Evolutionary conservation across 2,329 filamentous ascomycete genomes (phyloP), one percentile per base, ranked within the genome.

Genomic region (Cladobotryum protrusum): DNA sequence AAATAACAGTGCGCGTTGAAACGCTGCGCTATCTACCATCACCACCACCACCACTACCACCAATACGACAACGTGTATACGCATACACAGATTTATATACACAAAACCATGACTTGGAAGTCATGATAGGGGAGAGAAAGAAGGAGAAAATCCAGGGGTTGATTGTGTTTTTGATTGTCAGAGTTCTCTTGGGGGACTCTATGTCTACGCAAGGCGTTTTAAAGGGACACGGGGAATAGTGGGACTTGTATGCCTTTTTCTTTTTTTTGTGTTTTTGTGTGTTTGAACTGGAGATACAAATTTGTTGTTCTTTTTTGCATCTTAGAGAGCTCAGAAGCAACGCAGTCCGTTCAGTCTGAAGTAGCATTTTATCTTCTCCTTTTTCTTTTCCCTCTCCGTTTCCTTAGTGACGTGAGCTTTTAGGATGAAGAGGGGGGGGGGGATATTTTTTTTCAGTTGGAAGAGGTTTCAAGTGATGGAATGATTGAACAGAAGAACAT

Each of bases 191-290:
- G 53, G 51, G 54, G 57, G 49, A 46, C 45, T 54, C 60, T 63
- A 59, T 54, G 60, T 57, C 63, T 65, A 64, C 61, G 62, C 61
- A 60, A 57, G 64, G 61, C 64, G 66, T 67, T 67, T 55, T 59
- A 57, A 56, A 61, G 56, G 48, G 47, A 46, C 5, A 48, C 32
- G 45, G 54, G 36, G 45, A n/a, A 19, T 56, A 55, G 52, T 52
- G 58, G 51, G 29, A 54, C 60, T 57, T 52, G 46, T 58, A 52
- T 41, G 56, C 20, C 54, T 45, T 45, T 60, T 59, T 52, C 41
- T 49, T 54, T 56, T 57, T 55, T 56, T 52, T 53, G 33, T 45
- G 54, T 56, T 45, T 52, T 46, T 37, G 54, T 37, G 54, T 52
- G 53, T 41, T 15, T n/a, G 17, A 11, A 39, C 24, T 29, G 24